Conservation (phyloP, 2,329 filamentous ascomycete genomes). For the Exophiala viscosa region DNA sequence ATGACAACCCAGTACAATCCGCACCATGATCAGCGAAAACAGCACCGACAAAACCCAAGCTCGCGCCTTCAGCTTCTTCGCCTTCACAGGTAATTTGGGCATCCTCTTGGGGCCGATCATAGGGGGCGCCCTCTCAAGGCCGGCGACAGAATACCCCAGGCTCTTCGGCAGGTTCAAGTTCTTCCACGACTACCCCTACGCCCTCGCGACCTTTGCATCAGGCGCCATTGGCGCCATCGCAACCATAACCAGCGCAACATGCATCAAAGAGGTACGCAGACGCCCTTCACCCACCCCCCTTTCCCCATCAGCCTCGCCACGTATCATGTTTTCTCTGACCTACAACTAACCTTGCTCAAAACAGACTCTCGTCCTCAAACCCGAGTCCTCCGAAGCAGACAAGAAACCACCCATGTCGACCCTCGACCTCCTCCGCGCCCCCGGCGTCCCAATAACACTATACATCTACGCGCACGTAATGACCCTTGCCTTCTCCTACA, state of each 20-base stretch:
- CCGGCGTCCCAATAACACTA: slow-evolving; percentile 64
- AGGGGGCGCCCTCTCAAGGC: slow-evolving; percentile 66
- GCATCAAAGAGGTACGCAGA: slow-evolving; percentile 54
- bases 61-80: slow-evolving; percentile 70
- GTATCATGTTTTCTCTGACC: background rate
- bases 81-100: slow-evolving; percentile 69
- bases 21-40: slow-evolving; percentile 73
- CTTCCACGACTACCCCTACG: slow-evolving; percentile 63
- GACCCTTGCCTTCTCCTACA: slow-evolving; percentile 68
- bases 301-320: background rate
- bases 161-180: slow-evolving; percentile 56
- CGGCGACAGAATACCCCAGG: slow-evolving; percentile 59
- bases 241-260: slow-evolving; percentile 52
- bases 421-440: slow-evolving; percentile 56
- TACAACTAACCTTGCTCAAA: background rate
- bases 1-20: slow-evolving; percentile 47
- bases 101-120: slow-evolving; percentile 68
- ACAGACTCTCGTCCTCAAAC: slow-evolving; percentile 14
- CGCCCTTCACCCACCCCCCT: background rate
- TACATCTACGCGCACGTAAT: slow-evolving; percentile 63
- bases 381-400: slow-evolving; percentile 2
- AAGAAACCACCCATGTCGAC: slow-evolving; percentile 40
- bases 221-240: slow-evolving; percentile 53
- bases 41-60: slow-evolving; percentile 69
- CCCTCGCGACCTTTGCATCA: slow-evolving; percentile 59